Evolutionary conservation across 106 monocot genomes (phyloP).

Genomic region (Iris macrosiphon): DNA sequence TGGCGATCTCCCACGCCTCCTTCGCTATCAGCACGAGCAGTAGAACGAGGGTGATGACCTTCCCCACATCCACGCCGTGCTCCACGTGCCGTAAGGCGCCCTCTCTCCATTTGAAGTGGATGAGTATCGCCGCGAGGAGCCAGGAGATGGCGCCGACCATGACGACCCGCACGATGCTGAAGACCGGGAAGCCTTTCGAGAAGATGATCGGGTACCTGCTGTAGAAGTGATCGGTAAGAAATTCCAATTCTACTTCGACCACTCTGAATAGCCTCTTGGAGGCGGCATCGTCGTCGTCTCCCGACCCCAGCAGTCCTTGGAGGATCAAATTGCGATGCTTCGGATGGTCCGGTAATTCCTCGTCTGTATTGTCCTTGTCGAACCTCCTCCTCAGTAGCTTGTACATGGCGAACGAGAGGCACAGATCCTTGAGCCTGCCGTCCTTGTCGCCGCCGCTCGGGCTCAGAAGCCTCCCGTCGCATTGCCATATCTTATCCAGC

Average conservation of each 20-base stretch:
- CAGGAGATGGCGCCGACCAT: not conserved
- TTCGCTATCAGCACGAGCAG: not conserved
- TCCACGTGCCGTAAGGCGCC: not conserved
- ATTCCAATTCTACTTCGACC: constrained; percentile 4
- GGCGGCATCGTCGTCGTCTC: not conserved
- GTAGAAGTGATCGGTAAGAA: constrained; percentile 6
- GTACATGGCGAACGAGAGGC: constrained; percentile 18
- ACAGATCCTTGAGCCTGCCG: not conserved
- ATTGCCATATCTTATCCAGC: constrained; percentile 5
- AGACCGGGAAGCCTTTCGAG: not conserved
- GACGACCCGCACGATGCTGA: not conserved
- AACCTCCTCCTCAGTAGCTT: constrained; percentile 9
- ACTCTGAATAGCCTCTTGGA: constrained; percentile 1
- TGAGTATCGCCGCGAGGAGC: not conserved
- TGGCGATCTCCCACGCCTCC: not conserved
- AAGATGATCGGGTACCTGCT: constrained; percentile 1
- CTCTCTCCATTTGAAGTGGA: not conserved
- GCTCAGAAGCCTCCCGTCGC: not conserved
- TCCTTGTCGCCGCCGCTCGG: not conserved
- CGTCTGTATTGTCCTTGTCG: not conserved
- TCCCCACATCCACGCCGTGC: not conserved
- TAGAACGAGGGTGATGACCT: not conserved
- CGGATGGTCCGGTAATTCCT: not conserved
- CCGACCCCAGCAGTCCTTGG: not conserved
- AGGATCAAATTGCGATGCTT: not conserved